phyloP scores from a whole-genome alignment of 2,329 filamentous ascomycete species.

The Pseudogymnoascus pannorum region DNA sequence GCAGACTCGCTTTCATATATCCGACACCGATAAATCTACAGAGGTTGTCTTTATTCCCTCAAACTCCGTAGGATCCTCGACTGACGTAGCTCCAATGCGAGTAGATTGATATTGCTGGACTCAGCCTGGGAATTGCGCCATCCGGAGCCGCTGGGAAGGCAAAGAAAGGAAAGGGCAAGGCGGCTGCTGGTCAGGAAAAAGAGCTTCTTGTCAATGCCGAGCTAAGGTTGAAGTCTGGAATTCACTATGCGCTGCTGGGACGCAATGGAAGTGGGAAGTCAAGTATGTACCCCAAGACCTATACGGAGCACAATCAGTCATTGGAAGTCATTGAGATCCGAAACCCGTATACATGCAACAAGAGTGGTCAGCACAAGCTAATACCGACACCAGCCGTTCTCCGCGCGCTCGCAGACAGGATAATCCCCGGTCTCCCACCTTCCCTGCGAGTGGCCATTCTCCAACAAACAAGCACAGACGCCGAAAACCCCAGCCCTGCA shows the following conservation, averaged over 20 bases:
- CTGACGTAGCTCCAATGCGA: slow-evolving; percentile 56
- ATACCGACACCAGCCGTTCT: slow-evolving; percentile 48
- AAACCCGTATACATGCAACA: background rate
- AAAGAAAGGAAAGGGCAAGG: slow-evolving; percentile 39
- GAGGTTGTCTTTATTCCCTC: background rate
- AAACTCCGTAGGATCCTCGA: background rate
- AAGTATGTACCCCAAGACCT: slow-evolving; percentile 40
- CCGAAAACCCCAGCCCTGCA: slow-evolving; percentile 31
- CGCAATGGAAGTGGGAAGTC: slow-evolving; percentile 80
- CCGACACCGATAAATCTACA: slow-evolving; percentile 20
- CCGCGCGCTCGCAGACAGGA: slow-evolving; percentile 66
- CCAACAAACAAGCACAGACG: slow-evolving; percentile 50
- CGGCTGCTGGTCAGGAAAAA: slow-evolving; percentile 39
- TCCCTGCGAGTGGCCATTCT: slow-evolving; percentile 58
- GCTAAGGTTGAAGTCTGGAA: slow-evolving; percentile 63
- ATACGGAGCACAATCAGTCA: background rate
- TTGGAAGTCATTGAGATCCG: background rate
- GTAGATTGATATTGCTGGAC: slow-evolving; percentile 57
- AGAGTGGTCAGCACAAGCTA: background rate
- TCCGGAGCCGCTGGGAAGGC: slow-evolving; percentile 32
- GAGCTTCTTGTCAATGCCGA: slow-evolving; percentile 66
- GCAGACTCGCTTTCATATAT: slow-evolving; percentile 29
- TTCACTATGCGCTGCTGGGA: slow-evolving; percentile 71
- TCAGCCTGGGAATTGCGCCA: slow-evolving; percentile 37
- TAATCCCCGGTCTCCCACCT: slow-evolving; percentile 69